A percentile compares a stretch with the other conserved stretches of the same genome.
These are phyloP conservation scores for Gypsophila paniculata DNA, from an alignment of 179 eudicot species.

Conservation along the genomic window DNA sequence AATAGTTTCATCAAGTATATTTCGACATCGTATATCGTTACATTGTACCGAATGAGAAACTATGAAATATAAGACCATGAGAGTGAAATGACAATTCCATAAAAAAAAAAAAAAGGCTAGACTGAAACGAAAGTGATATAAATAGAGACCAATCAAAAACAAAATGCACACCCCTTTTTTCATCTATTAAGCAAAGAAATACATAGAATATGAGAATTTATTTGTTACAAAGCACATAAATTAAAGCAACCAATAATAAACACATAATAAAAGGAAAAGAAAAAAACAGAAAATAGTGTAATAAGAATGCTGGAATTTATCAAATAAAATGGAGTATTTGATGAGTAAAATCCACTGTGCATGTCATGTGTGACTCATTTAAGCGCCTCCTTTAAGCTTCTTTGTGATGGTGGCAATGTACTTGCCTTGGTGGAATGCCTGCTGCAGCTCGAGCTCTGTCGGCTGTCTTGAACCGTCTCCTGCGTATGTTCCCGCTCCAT, in stretches of 20 bases:
- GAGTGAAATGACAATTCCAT: too few relatives aligned
- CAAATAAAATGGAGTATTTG: not conserved
- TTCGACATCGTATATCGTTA: too few relatives aligned
- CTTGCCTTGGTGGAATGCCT: conserved; percentile 75
- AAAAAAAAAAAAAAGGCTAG: too few relatives aligned
- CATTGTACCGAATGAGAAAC: too few relatives aligned
- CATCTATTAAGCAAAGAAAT: not conserved
- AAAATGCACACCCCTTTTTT: too few relatives aligned
- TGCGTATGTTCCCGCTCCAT: conserved; percentile 77
- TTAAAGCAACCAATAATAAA: conserved; percentile 6
- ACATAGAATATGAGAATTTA: conserved; percentile 2
- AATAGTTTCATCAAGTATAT: too few relatives aligned
- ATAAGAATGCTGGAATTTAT: conserved; percentile 11
- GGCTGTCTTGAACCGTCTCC: conserved; percentile 83
- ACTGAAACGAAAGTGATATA: too few relatives aligned
- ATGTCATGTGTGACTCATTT: too few relatives aligned
- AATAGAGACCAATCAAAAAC: too few relatives aligned
- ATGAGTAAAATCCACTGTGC: conserved; percentile 21
- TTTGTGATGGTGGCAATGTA: conserved; percentile 56
- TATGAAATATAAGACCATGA: too few relatives aligned
- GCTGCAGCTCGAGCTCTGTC: conserved; percentile 50
- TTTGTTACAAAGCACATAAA: conserved; percentile 6
- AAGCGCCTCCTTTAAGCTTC: conserved; percentile 58
- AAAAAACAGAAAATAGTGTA: conserved; percentile 13
- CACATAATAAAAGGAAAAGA: conserved; percentile 10